Evolutionary conservation across 2,329 filamentous ascomycete species (phyloP).

Genomic region (Tolypocladium ovalisporum): DNA sequence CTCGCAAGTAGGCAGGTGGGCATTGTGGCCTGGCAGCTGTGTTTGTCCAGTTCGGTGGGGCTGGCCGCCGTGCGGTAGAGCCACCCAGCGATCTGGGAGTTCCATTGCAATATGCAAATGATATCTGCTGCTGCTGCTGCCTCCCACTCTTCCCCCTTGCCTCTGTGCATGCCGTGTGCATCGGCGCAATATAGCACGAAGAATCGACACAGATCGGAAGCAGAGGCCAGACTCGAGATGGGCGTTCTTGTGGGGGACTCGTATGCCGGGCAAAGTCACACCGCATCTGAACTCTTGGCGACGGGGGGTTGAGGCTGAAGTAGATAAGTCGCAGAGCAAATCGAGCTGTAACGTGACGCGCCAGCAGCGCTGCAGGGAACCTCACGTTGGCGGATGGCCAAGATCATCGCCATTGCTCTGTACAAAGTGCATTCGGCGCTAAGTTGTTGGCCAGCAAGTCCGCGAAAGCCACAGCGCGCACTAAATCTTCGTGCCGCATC

Average conservation of each 20-base stretch:
- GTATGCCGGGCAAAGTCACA: not conserved
- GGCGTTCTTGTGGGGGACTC: not conserved
- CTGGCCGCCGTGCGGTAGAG: not conserved
- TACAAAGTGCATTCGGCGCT: not conserved
- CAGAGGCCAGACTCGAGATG: not conserved
- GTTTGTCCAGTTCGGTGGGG: not conserved
- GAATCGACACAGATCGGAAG: not conserved
- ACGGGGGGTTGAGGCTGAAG: not conserved
- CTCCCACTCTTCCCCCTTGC: not conserved
- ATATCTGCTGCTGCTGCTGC: not conserved
- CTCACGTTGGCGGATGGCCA: not conserved
- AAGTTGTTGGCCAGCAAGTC: not conserved
- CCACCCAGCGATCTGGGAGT: not conserved
- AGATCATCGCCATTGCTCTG: not conserved
- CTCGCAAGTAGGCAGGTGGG: not conserved
- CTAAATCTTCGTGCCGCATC: not conserved
- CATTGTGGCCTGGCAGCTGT: not conserved
- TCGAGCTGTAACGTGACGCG: slow-evolving; percentile 1
- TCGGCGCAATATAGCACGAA: not conserved
- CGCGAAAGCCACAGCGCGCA: not conserved
- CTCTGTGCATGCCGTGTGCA: not conserved
- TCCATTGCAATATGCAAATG: not conserved
- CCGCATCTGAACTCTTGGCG: not conserved
- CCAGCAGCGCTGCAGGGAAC: not conserved
- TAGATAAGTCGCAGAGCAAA: not conserved